Evolutionary conservation across 2,329 filamentous ascomycete genomes (phyloP), one percentile per base, ranked within the genome.

Genomic region (Cordyceps farinosa): DNA sequence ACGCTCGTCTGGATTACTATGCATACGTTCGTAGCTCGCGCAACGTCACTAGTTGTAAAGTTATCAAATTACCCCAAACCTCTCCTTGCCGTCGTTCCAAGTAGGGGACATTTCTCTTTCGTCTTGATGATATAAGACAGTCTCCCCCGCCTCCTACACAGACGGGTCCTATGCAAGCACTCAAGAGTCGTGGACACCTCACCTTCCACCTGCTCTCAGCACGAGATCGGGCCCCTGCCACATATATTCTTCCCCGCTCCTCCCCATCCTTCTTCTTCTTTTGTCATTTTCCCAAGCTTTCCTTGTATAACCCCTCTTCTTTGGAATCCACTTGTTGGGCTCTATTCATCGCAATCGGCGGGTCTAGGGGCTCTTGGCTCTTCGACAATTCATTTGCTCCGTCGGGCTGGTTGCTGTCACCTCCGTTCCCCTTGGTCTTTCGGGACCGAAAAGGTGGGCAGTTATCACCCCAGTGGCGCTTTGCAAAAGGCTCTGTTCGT

Each of bases 391-490:
- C 42, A 30, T 27, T 54, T 61, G n/a, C 58, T 61, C 58, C 48
- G 58, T 54, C 30, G 50, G 50, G 38, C 29, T 55, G 30, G 15
- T 34, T 34, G 48, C 36, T 53, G 38, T 45, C 29, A 32, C 32
- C 32, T 27, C 56, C 44, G 32, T 30, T 50, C 48, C 38, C 58
- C 38, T 61, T 29, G 38, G 45, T 47, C 10, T 4, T 30, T 54
- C 42, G n/a, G 44, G 9, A 61, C 58, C 48, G 38, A 47, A 54
- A 44, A 51, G 48, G 44, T 54, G 58, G 58, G 58, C 58, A 61
- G 15, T n/a, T 32, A 61, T 61, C 58, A 40, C 32, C 48, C 48
- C 48, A 61, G 50, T 60, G 57, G 57, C 58, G 40, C 38, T 17
- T 60, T 48, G 17, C 50, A 61, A 45, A 45, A n/a, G 13, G n/a